phyloP scores from a whole-genome alignment of 495 filamentous ascomycete genomes.

The Hypomontagnella monticulosa region DNA sequence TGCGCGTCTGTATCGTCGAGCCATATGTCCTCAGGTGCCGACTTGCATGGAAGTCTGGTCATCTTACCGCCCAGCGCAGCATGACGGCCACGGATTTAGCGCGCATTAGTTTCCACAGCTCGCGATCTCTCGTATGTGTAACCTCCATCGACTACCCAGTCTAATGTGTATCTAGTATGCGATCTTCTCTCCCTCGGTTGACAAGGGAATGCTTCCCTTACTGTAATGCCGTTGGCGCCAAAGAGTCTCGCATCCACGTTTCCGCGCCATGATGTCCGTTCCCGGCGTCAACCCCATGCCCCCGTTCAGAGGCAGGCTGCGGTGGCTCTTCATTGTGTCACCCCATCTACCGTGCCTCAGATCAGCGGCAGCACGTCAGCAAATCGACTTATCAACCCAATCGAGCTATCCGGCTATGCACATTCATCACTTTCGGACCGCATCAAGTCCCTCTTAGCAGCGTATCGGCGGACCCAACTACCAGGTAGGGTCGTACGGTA shows the following conservation, averaged over 20 bases:
- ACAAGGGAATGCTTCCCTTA: constrained; percentile 11
- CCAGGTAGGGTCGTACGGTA: constrained; percentile 25
- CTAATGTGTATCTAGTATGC: neutral
- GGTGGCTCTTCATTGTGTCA: neutral
- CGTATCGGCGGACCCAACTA: constrained; percentile 6
- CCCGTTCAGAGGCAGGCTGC: neutral
- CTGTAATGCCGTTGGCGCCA: constrained; percentile 9
- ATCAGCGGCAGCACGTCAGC: constrained; percentile 24
- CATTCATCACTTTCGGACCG: constrained; percentile 19
- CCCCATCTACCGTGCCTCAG: constrained; percentile 13
- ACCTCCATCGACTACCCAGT: neutral
- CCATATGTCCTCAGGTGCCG: constrained; percentile 4
- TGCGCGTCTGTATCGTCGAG: constrained; percentile 11
- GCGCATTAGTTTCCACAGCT: neutral
- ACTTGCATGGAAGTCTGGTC: constrained; percentile 26
- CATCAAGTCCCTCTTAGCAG: constrained; percentile 14
- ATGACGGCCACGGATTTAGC: constrained; percentile 6
- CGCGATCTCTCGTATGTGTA: neutral
- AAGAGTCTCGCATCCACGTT: constrained; percentile 2
- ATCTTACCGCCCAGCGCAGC: constrained; percentile 11
- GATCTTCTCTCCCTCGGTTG: neutral
- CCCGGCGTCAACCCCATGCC: constrained; percentile 8
- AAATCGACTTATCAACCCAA: constrained; percentile 9
- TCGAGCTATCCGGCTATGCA: constrained; percentile 6
- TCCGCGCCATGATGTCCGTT: constrained; percentile 18